A percentile compares a stretch with the other conserved stretches of the same genome.
phyloP scores from a whole-genome alignment of 2,329 filamentous ascomycete species.

The Alternaria arborescens region DNA sequence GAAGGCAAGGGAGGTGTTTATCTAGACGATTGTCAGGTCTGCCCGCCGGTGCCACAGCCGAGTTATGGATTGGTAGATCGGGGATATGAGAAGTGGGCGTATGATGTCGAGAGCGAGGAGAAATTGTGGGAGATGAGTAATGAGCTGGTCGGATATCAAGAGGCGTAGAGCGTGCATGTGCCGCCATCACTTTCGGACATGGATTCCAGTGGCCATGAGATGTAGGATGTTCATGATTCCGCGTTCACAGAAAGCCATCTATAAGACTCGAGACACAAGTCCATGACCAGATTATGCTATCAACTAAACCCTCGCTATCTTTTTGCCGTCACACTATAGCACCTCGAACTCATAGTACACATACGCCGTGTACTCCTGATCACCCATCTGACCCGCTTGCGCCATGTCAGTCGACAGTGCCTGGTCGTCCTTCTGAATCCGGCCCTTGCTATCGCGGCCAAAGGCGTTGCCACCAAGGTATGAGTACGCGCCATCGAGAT shows the following conservation, averaged over 20 bases:
- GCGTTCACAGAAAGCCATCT: neutral
- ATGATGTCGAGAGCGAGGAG: neutral
- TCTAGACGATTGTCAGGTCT: neutral
- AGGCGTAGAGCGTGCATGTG: neutral
- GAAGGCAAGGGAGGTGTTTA: neutral
- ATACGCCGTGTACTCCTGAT: constrained; percentile 92
- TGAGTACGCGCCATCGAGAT: constrained; percentile 82
- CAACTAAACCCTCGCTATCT: neutral
- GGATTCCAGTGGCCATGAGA: neutral
- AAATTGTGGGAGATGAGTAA: neutral
- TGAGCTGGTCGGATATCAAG: neutral
- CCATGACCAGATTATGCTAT: neutral
- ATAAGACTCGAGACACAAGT: neutral
- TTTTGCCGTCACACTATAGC: constrained; percentile 19
- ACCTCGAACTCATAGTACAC: constrained; percentile 97
- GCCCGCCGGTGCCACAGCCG: neutral
- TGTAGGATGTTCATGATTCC: neutral
- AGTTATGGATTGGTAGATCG: neutral
- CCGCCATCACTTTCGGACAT: neutral
- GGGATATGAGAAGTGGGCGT: neutral
- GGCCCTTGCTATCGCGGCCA: constrained; percentile 90
- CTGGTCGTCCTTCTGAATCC: constrained; percentile 88
- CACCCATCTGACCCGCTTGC: constrained; percentile 71
- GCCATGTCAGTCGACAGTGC: constrained; percentile 83
- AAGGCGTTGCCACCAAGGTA: constrained; percentile 96